A percentile compares a stretch with the other conserved stretches of the same genome.
Evolutionary conservation across 306 rosid genomes (phyloP).

Genomic region (Crataegus laevigata): DNA sequence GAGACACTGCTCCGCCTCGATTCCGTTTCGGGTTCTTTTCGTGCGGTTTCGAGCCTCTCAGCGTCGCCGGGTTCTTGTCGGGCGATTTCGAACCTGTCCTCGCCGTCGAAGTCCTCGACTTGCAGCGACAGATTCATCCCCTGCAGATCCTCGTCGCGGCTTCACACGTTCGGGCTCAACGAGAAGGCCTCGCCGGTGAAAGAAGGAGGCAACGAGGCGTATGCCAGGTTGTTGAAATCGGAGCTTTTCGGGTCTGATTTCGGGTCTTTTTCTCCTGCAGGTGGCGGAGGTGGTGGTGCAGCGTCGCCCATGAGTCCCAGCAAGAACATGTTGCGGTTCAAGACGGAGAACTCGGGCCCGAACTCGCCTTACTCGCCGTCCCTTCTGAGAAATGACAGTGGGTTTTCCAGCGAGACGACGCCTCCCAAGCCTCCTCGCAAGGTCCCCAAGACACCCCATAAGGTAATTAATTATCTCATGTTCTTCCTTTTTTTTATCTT

Average conservation of each 20-base stretch:
- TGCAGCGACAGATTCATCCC: constrained; percentile 98
- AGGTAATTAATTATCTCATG: constrained; percentile 30
- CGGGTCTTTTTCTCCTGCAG: constrained; percentile 70
- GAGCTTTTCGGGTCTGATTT: constrained; percentile 95
- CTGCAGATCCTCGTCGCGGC: constrained; percentile 87
- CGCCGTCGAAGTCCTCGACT: constrained; percentile 44
- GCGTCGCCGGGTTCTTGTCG: constrained; percentile 35
- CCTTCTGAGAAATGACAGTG: constrained; percentile 41
- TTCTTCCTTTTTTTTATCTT: neutral
- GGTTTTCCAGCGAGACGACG: constrained; percentile 43
- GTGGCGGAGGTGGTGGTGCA: constrained; percentile 13
- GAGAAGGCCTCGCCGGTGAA: constrained; percentile 80
- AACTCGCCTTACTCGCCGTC: constrained; percentile 85
- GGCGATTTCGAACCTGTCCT: constrained; percentile 35
- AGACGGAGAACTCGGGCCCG: constrained; percentile 65
- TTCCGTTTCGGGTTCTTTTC: constrained; percentile 43
- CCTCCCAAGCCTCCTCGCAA: constrained; percentile 97
- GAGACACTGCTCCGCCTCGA: constrained; percentile 61
- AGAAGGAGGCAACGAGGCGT: constrained; percentile 81
- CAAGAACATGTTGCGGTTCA: constrained; percentile 87
- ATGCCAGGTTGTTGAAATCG: constrained; percentile 60
- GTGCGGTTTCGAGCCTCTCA: constrained; percentile 31
- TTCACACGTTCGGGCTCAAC: constrained; percentile 74
- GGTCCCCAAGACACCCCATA: constrained; percentile 95
- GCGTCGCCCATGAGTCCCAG: constrained; percentile 72